Base-by-base conservation (phyloP, 129 eudicot species). In the Ambrosia trifida region DNA sequence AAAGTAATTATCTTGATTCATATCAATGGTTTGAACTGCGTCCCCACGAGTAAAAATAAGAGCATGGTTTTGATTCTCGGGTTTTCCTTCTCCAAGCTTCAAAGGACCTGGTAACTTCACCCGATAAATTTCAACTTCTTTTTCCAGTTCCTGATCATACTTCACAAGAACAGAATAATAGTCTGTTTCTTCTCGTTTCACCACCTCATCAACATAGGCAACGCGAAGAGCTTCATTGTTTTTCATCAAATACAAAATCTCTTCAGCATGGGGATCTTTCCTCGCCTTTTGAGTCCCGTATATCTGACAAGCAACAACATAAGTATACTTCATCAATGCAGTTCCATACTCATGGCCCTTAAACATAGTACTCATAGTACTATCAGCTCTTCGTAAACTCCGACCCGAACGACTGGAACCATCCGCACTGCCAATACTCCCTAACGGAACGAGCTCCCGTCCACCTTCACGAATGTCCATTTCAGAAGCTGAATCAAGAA, bases 21-120 rank as follows among this genome's bases (percentile, higher is more conserved):
- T 93, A 60, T 93, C 98, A 54, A 93, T 93, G 3, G 98, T 93
- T 76, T 93, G 98, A 76, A 89, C 88, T 0, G 96, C 98, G 80
- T 93, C 96, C 74, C 98, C 98, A 35, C 98, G 83, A 11, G 98
- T 93, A 69, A 89, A 93, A 59, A 93, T 93, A 57, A 89, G 56
- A 5, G 98, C 96, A 66, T 89, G 96, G 80, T 93, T 93, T 78
- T 93, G 98, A 76, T 93, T 93, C 81, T 93, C 98, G 9, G 98
- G 98, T 78, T 93, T 93, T 45, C 98, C 96, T 72, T 93, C 98
- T 72, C 98, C 98, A 30, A 93, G 95, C 88, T 93, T 93, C 61
- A 93, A 77, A 0, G 98, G 98, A 51, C 98, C 98, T 58, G 98
- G 96, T 78, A 93, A 80, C 83, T 75, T 89, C 35, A 93, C 96